Evolutionary conservation across 768 basidiomycete genomes (phyloP).

Genomic region (Cubamyces lactineus): DNA sequence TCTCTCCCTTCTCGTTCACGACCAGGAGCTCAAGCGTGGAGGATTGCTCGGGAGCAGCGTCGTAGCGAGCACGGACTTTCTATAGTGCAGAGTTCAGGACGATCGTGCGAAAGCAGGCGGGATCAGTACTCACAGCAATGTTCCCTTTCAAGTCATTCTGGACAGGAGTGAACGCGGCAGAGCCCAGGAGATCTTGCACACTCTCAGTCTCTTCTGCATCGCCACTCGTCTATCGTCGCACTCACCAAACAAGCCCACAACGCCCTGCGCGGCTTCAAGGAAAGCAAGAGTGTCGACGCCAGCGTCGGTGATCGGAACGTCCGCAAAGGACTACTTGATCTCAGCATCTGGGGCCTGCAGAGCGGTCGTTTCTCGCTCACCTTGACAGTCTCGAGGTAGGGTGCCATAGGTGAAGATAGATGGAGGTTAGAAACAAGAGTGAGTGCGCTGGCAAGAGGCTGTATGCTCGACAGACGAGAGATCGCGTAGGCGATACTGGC

Average conservation of each 20-base stretch:
- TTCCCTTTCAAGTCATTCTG: constrained; percentile 89
- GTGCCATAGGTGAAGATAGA: constrained; percentile 54
- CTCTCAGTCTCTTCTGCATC: not conserved
- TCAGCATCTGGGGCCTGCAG: not conserved
- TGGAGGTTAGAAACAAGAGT: constrained; percentile 22
- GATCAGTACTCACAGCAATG: constrained; percentile 64
- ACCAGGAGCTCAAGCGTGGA: constrained; percentile 84
- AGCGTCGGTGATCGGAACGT: constrained; percentile 82
- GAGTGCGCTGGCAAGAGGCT: constrained; percentile 25
- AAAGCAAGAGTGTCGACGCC: constrained; percentile 90
- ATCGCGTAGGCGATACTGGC: constrained; percentile 6
- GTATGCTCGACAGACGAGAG: constrained; percentile 1
- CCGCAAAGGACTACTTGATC: constrained; percentile 78
- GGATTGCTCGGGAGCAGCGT: constrained; percentile 64
- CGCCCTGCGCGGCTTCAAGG: constrained; percentile 84
- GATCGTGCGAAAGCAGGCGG: not conserved
- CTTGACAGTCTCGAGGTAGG: constrained; percentile 74
- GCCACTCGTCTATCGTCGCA: not conserved
- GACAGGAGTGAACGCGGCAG: constrained; percentile 80
- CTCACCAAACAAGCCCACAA: constrained; percentile 90
- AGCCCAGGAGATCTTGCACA: constrained; percentile 77
- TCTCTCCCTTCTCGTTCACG: constrained; percentile 81
- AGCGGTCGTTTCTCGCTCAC: constrained; percentile 39
- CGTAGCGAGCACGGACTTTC: constrained; percentile 90
- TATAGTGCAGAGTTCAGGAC: constrained; percentile 35